Evolutionary conservation across 2,329 filamentous ascomycete genomes (phyloP).

Genomic region (Cladophialophora immunda): DNA sequence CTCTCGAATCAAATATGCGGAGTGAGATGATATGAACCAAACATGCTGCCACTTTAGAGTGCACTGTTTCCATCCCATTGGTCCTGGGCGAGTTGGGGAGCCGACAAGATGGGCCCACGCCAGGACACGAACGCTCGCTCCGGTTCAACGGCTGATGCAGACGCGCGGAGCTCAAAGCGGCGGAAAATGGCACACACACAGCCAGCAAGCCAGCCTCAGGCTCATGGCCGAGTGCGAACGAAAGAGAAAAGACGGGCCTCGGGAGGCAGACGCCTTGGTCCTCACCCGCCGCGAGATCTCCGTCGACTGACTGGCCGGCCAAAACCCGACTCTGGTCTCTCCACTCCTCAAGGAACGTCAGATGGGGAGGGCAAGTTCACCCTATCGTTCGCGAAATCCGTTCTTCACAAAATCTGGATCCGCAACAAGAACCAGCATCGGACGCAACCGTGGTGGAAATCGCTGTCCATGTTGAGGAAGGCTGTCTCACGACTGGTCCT

Average conservation of each 20-base stretch:
- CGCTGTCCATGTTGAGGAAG: constrained; percentile 75
- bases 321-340: neutral
- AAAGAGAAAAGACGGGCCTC: neutral
- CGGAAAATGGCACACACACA: constrained; percentile 18
- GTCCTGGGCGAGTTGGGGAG: neutral
- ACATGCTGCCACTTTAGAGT: neutral
- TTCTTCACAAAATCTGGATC: constrained; percentile 32
- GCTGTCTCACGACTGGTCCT: constrained; percentile 65
- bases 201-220: neutral
- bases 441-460: constrained; percentile 80
- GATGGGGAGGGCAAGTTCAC: neutral
- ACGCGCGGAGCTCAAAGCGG: constrained; percentile 13
- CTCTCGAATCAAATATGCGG: neutral
- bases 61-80: neutral
- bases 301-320: neutral
- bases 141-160: neutral
- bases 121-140: neutral
- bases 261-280: neutral
- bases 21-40: neutral
- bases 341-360: neutral
- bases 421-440: constrained; percentile 94
- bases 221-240: neutral
- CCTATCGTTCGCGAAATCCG: constrained; percentile 16
- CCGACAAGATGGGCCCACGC: neutral
- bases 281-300: constrained; percentile 19